phyloP scores from a whole-genome alignment of 805 yeast genomes.

The Kluyveromyces dobzhanskii region DNA sequence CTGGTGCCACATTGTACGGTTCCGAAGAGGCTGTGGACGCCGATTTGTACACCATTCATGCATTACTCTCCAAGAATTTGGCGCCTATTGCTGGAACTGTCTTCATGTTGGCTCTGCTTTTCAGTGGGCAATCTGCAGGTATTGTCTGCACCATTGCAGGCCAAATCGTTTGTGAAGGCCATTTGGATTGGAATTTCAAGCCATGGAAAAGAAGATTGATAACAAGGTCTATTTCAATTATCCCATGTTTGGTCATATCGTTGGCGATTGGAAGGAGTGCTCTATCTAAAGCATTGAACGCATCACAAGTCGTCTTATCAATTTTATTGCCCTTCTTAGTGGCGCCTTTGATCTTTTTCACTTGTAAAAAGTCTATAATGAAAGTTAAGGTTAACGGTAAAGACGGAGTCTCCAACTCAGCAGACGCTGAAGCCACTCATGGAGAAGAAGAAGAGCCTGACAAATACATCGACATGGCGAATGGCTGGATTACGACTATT shows the following conservation, averaged over 20 bases:
- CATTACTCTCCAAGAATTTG: conserved; percentile 47
- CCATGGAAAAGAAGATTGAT: conserved; percentile 77
- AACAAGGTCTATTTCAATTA: conserved; percentile 69
- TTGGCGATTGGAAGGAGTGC: conserved; percentile 68
- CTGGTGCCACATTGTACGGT: conserved; percentile 70
- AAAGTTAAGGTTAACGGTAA: conserved; percentile 33
- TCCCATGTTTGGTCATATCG: conserved; percentile 74
- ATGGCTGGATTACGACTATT: conserved; percentile 48
- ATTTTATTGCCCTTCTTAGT: conserved; percentile 74
- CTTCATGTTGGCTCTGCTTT: conserved; percentile 75
- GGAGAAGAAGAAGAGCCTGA: conserved; percentile 10
- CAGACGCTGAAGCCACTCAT: conserved; percentile 11
- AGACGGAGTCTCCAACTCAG: conserved; percentile 7
- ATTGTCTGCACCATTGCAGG: conserved; percentile 91
- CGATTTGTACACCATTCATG: conserved; percentile 71
- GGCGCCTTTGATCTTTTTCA: conserved; percentile 79
- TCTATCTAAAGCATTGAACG: conserved; percentile 60
- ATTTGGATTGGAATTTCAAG: conserved; percentile 65
- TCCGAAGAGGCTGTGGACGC: conserved; percentile 69
- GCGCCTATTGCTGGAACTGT: conserved; percentile 76
- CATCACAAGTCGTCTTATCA: conserved; percentile 81
- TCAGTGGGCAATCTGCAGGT: conserved; percentile 88
- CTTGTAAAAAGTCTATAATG: conserved; percentile 66
- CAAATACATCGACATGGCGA: conserved; percentile 46
- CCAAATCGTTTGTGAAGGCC: conserved; percentile 88